These are phyloP conservation scores for Meyerozyma guilliermondii DNA, from an alignment of 1,139 yeast species.

Conservation along the genomic window DNA sequence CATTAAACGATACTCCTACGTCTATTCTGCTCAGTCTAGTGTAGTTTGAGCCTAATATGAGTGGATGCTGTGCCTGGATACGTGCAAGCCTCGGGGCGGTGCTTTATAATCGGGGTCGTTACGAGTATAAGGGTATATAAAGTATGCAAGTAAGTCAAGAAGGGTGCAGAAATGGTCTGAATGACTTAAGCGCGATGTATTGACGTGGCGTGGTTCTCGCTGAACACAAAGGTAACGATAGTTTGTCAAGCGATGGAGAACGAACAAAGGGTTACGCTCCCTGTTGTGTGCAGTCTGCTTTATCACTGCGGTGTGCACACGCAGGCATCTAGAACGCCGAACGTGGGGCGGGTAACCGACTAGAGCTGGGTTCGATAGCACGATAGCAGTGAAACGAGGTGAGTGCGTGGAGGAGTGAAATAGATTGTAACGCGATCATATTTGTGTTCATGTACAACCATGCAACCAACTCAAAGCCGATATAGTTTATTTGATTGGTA, in stretches of 20 bases:
- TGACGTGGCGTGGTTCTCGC: not conserved
- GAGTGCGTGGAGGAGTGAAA: not conserved
- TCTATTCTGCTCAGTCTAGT: not conserved
- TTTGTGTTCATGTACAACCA: no score
- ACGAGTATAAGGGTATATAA: not conserved
- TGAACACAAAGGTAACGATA: not conserved
- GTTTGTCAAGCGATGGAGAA: constrained; percentile 1
- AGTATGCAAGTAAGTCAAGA: not conserved
- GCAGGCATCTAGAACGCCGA: constrained; percentile 1
- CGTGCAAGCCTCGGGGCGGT: not conserved
- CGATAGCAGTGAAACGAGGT: not conserved
- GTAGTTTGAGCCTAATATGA: no score
- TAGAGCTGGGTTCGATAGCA: not conserved
- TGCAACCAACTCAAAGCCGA: no score
- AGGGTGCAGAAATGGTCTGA: not conserved
- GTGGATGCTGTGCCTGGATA: not conserved
- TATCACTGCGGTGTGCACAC: constrained; percentile 1
- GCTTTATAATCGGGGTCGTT: not conserved
- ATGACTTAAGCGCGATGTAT: not conserved
- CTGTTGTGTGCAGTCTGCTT: not conserved
- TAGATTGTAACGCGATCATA: no score
- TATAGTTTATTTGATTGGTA: no score
- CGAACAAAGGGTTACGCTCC: not conserved
- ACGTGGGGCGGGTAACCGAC: not conserved
- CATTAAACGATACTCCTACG: constrained; percentile 18